These are phyloP conservation scores for Fusarium kyushuense DNA, from an alignment of 2,329 filamentous ascomycete genomes.

Conservation along the genomic window DNA sequence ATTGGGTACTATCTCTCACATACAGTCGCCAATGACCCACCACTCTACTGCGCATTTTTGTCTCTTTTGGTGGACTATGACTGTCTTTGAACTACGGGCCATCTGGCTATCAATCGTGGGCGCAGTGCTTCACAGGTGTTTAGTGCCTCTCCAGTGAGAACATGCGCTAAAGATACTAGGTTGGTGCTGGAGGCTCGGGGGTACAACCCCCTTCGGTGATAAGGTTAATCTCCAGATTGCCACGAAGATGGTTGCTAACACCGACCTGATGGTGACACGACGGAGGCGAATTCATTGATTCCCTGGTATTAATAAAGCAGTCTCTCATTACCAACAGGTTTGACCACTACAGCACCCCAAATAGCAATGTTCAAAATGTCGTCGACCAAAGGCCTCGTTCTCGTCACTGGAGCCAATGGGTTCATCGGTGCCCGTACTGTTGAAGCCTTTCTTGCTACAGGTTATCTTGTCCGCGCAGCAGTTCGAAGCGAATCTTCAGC, in stretches of 20 bases:
- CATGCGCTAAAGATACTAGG: background rate
- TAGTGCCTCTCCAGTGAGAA: background rate
- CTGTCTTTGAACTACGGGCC: rapidly evolving
- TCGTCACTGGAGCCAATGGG: slow-evolving; percentile 26
- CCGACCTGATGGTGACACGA: background rate
- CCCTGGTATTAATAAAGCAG: background rate
- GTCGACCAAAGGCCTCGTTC: slow-evolving; percentile 10
- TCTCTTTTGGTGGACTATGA: background rate
- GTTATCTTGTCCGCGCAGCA: slow-evolving; percentile 13
- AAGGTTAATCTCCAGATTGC: background rate
- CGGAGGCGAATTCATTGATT: background rate
- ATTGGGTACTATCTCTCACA: no score
- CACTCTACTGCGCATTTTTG: rapidly evolving
- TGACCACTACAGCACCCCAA: no score
- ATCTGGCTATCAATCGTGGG: background rate
- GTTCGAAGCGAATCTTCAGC: slow-evolving; percentile 18
- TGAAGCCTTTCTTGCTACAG: slow-evolving; percentile 18
- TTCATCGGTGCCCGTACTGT: slow-evolving; percentile 24
- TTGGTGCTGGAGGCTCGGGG: background rate
- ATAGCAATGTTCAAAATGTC: background rate
- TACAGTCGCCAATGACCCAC: rapidly evolving
- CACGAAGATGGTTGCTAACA: background rate
- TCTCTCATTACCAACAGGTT: rapidly evolving
- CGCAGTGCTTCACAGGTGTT: no score
- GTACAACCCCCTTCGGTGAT: background rate